Percentiles rank a stretch among this genome's conserved stretches.
phyloP scores from a whole-genome alignment of 176 grass and related monocot species.

The Oryza meyeriana region DNA sequence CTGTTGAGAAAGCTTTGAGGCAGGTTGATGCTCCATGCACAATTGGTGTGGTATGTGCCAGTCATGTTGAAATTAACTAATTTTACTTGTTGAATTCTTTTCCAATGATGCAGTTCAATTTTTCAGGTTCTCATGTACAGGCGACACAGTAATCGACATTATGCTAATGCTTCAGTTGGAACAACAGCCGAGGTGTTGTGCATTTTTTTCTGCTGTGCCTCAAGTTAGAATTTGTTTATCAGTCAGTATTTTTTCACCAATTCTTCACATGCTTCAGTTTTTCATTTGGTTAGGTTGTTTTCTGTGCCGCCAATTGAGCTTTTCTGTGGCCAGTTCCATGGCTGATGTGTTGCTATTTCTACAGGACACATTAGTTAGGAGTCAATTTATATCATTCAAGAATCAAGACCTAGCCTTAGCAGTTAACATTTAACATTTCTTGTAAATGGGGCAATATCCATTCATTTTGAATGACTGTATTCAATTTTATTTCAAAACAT shows the following conservation, averaged over 20 bases:
- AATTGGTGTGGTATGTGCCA: slow-evolving; percentile 76
- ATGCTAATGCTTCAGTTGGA: slow-evolving; percentile 65
- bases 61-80: slow-evolving; percentile 12
- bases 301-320: background rate
- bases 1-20: slow-evolving; percentile 76
- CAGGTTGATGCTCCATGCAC: slow-evolving; percentile 65
- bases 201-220: slow-evolving; percentile 19
- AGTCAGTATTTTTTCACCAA: background rate
- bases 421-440: background rate
- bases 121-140: slow-evolving; percentile 61
- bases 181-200: slow-evolving; percentile 86
- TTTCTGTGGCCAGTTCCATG: background rate
- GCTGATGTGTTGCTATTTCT: background rate
- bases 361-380: background rate
- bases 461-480: background rate
- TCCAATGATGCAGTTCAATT: slow-evolving; percentile 14
- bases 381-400: background rate
- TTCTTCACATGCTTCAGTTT: slow-evolving; percentile 4
- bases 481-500: background rate
- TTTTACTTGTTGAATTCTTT: slow-evolving; percentile 24
- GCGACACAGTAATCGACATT: slow-evolving; percentile 31
- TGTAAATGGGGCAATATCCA: background rate
- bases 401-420: background rate
- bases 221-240: slow-evolving; percentile 13
- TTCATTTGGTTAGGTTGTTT: background rate